Evolutionary conservation across 2,329 filamentous ascomycete genomes (phyloP).

Genomic region (Cladosporium sp.): DNA sequence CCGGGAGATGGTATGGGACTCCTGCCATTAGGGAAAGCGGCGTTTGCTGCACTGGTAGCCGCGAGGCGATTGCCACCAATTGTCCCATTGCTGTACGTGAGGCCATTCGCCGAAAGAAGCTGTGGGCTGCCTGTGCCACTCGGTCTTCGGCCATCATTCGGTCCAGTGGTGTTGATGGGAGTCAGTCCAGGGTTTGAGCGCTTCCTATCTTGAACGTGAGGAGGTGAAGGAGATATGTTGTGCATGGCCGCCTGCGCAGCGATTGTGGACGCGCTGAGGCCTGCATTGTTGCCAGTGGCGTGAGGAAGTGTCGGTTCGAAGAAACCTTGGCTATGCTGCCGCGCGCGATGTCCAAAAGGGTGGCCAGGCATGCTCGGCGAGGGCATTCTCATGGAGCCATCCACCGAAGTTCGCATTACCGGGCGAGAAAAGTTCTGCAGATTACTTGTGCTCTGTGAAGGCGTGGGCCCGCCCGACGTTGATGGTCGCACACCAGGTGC

Average conservation of each 20-base stretch:
- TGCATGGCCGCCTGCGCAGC: conserved; percentile 78
- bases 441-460: conserved; percentile 36
- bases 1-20: conserved; percentile 54
- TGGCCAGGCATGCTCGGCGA: conserved; percentile 35
- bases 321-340: conserved; percentile 73
- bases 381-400: conserved; percentile 33
- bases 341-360: conserved; percentile 56
- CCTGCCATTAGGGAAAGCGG: conserved; percentile 64
- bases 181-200: conserved; percentile 73
- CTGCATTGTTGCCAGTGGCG: conserved; percentile 35
- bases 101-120: conserved; percentile 26
- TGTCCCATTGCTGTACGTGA: conserved; percentile 62
- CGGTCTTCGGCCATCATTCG: conserved; percentile 28
- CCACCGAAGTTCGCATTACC: conserved; percentile 37
- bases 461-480: conserved; percentile 36
- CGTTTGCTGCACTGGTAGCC: conserved; percentile 71
- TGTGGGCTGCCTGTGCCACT: conserved; percentile 37
- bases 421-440: conserved; percentile 41
- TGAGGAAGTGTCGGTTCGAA: conserved; percentile 72
- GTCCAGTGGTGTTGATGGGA: conserved; percentile 43
- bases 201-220: conserved; percentile 53
- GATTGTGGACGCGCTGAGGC: conserved; percentile 70
- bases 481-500: conserved; percentile 35
- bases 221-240: conserved; percentile 37
- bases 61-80: conserved; percentile 63